These are phyloP conservation scores for Alternaria longipes DNA, from an alignment of 2,329 filamentous ascomycete genomes.

Conservation along the genomic window DNA sequence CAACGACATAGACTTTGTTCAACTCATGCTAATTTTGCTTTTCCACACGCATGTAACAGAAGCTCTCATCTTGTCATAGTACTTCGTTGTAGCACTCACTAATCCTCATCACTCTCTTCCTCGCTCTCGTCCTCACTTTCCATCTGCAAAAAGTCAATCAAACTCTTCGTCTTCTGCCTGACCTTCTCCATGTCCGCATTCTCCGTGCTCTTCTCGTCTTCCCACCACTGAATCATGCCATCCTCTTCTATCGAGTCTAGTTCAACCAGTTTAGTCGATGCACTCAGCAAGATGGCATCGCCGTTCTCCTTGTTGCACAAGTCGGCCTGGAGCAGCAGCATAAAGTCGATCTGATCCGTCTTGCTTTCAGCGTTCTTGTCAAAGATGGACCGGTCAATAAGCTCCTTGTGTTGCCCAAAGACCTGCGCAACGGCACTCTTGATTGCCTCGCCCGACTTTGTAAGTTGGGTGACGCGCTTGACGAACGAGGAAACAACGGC, in stretches of 20 bases:
- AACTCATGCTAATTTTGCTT: conserved; percentile 1
- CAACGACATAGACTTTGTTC: neutral
- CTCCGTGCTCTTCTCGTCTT: conserved; percentile 72
- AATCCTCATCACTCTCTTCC: conserved; percentile 64
- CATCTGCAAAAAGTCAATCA: conserved; percentile 83
- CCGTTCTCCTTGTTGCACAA: conserved; percentile 72
- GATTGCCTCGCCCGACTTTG: conserved; percentile 55
- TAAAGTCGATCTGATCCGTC: conserved; percentile 83
- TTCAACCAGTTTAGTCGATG: conserved; percentile 85
- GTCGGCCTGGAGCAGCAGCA: conserved; percentile 83
- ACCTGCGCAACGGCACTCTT: conserved; percentile 55
- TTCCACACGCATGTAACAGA: neutral
- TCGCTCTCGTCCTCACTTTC: conserved; percentile 75
- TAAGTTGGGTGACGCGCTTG: conserved; percentile 78
- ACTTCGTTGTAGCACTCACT: conserved; percentile 25
- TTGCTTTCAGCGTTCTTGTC: conserved; percentile 63
- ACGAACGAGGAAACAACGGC: conserved; percentile 88
- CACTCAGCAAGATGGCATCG: conserved; percentile 74
- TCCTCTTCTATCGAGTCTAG: conserved; percentile 89
- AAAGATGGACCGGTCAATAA: conserved; percentile 68
- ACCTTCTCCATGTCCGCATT: conserved; percentile 75
- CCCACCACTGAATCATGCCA: conserved; percentile 89
- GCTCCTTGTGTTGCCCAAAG: conserved; percentile 63
- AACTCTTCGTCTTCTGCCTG: conserved; percentile 75
- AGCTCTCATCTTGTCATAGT: no score